Base-by-base conservation (phyloP, 2,329 filamentous ascomycete species). In the Fusarium sp. region DNA sequence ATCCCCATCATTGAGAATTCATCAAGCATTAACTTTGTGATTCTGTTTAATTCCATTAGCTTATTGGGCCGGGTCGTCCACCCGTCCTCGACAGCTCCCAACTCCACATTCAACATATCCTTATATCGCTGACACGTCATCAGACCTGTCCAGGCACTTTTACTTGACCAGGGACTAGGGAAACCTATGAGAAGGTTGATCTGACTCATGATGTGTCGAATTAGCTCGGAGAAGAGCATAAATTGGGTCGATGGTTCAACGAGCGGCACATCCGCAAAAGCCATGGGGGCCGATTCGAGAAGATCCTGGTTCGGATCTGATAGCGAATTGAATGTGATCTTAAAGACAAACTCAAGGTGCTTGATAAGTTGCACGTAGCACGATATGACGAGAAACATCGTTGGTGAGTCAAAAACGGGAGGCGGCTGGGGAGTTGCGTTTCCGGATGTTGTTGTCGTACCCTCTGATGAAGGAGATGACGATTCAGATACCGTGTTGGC, bases 381-480 rank as follows among this genome's bases (percentile, higher is more conserved):
- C 8, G 75, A 78, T 46, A 75, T 72, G 39, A 76, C 62, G 22
- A 75, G 65, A 27, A 76, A 67, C 44, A 75, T 71, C 3, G 74
- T 75, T 0, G 75, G 60, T 2, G 71, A 67, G 54, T 75, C 75
- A 19, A 71, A 67, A 8, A 51, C 65, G 2, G 62, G 66, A 41
- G 66, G 45, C 14, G 56, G 54, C 50, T 44, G 41, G 11, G 52
- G 53, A 22, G 41, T 39, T 27, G 30, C 15, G 60, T 30, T 65
- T 30, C 30, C 41, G 11, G 35, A 39, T 14, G 62, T 45, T 20
- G 66, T 41, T 3, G 54, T 37, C 15, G 40, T 37, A 20, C 30
- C 57, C 15, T 23, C 44, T 1, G 62, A 20, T 13, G 55, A 25
- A 22, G 70, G 50, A 1, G 63, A 62, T 4, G 48, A 23, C 4